phyloP scores from a whole-genome alignment of 352 stramenopile genomes.

The Bremia lactucae region DNA sequence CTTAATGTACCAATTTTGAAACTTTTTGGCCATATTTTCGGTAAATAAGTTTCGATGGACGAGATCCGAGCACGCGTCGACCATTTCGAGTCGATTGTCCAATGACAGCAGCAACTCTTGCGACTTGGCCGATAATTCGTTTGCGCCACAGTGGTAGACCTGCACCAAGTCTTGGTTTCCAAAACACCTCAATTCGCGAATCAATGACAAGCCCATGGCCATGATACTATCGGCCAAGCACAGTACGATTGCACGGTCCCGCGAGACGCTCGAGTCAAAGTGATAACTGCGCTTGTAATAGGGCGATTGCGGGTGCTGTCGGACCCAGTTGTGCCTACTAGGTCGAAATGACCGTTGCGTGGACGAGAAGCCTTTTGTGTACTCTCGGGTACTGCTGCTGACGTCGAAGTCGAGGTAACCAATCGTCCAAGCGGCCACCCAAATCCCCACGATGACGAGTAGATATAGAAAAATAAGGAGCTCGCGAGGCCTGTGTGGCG shows the following conservation, averaged over 20 bases:
- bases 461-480: too few species aligned
- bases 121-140: constrained; percentile 8
- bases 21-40: constrained; percentile 8
- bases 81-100: constrained; percentile 8
- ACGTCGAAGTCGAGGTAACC: too few species aligned
- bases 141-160: constrained; percentile 14
- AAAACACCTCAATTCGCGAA: constrained; percentile 15
- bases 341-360: too few species aligned
- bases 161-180: constrained; percentile 15
- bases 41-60: background rate
- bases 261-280: constrained; percentile 2
- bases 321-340: background rate
- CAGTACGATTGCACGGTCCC: constrained; percentile 2
- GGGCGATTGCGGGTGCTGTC: constrained; percentile 5
- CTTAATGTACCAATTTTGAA: constrained; percentile 17
- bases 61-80: constrained; percentile 12
- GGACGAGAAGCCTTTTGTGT: too few species aligned
- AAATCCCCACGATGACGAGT: too few species aligned
- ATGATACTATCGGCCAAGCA: constrained; percentile 9
- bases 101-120: constrained; percentile 8
- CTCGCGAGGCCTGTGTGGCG: too few species aligned
- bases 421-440: too few species aligned
- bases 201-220: constrained; percentile 10
- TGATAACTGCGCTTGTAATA: constrained; percentile 5
- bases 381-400: too few species aligned